Evolutionary conservation across 352 stramenopile species (phyloP).

Genomic region (Blastocystis sp.): DNA sequence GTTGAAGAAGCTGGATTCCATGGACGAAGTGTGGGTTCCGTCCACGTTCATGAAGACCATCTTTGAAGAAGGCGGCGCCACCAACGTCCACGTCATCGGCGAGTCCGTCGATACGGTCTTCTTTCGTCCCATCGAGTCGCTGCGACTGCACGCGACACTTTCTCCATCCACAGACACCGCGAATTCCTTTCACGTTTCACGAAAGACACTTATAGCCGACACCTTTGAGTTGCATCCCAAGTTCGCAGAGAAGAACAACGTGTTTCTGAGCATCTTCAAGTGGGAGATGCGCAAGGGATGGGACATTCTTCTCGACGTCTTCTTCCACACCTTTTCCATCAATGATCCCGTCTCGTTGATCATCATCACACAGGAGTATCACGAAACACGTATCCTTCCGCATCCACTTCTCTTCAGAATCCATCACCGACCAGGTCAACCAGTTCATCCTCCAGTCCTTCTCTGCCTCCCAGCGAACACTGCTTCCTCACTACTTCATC

Average conservation of each 20-base stretch:
- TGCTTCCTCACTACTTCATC: constrained; percentile 42
- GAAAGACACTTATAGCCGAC: background rate
- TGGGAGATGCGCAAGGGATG: constrained; percentile 81
- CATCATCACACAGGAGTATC: constrained; percentile 76
- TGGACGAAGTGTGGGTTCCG: constrained; percentile 71
- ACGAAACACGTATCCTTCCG: constrained; percentile 59
- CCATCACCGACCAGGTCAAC: constrained; percentile 56
- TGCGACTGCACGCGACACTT: background rate
- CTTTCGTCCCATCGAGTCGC: constrained; percentile 62
- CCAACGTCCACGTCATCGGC: constrained; percentile 68
- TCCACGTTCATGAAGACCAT: constrained; percentile 61
- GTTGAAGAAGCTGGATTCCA: constrained; percentile 72
- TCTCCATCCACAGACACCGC: background rate
- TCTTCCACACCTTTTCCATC: constrained; percentile 69
- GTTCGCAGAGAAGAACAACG: background rate
- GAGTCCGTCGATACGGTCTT: constrained; percentile 78
- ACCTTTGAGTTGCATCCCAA: constrained; percentile 22
- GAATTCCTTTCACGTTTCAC: constrained; percentile 1
- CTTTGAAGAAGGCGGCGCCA: constrained; percentile 12
- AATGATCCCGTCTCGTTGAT: constrained; percentile 69
- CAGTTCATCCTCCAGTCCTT: background rate
- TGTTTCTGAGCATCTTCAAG: constrained; percentile 84
- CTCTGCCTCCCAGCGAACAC: background rate
- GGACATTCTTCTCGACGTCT: constrained; percentile 73
- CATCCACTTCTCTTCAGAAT: background rate